Percentiles rank a stretch among this genome's conserved stretches.
Conservation (phyloP, 2,329 filamentous ascomycete genomes). For the Juglanconis sp. region DNA sequence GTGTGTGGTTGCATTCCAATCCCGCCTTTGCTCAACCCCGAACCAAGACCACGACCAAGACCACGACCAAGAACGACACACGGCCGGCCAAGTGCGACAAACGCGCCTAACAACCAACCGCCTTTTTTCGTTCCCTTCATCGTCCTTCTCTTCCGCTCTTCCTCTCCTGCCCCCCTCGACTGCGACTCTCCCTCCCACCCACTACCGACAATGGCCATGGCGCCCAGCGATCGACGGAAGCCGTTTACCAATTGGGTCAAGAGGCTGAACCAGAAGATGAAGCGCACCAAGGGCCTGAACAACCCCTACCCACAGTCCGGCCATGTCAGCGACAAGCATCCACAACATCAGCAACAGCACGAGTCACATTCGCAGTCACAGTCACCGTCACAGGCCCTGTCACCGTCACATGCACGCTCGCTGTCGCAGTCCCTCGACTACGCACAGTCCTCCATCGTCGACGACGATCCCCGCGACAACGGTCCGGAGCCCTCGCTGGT, state of each 20-base stretch:
- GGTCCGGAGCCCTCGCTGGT: background rate
- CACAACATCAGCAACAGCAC: background rate
- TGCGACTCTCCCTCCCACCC: background rate
- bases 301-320: slow-evolving; percentile 90
- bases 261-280: slow-evolving; percentile 68
- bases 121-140: slow-evolving; percentile 11
- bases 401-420: too few species aligned
- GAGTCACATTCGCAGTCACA: too few species aligned
- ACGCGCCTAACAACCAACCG: too few species aligned
- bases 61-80: too few species aligned
- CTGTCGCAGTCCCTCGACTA: slow-evolving; percentile 15
- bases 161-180: background rate
- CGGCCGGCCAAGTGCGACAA: too few species aligned
- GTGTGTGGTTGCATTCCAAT: background rate
- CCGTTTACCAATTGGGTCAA: slow-evolving; percentile 95
- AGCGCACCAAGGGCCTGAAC: slow-evolving; percentile 66
- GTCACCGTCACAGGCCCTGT: too few species aligned
- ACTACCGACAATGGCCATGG: slow-evolving; percentile 15
- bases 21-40: background rate
- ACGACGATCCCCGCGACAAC: slow-evolving; percentile 21
- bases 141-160: slow-evolving; percentile 5
- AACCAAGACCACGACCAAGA: too few species aligned
- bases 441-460: slow-evolving; percentile 17
- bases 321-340: slow-evolving; percentile 34
- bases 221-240: slow-evolving; percentile 60